Evolutionary conservation across 1,139 yeast species (phyloP).

Genomic region (Torulaspora pretoriensis): DNA sequence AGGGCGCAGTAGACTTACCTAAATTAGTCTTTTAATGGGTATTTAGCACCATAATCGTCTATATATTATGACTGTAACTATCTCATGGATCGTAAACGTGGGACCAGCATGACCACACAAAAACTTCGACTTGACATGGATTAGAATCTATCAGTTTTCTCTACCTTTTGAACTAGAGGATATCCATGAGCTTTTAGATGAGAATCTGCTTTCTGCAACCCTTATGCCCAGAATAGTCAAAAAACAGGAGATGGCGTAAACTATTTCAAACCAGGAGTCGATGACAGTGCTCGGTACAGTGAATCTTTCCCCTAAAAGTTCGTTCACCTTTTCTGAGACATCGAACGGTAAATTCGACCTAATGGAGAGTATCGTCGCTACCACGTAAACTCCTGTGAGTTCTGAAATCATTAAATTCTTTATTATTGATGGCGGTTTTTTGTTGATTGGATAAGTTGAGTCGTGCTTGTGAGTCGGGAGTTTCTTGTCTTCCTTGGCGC

Average conservation of each 20-base stretch:
- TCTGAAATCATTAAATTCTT: slow-evolving; percentile 57
- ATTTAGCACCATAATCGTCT: neutral
- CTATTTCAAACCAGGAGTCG: slow-evolving; percentile 77
- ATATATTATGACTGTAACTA: neutral
- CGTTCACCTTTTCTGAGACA: slow-evolving; percentile 42
- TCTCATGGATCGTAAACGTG: neutral
- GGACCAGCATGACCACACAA: no score
- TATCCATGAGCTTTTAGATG: slow-evolving; percentile 1
- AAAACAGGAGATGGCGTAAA: slow-evolving; percentile 57
- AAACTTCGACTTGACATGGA: neutral
- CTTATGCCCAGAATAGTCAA: slow-evolving; percentile 48
- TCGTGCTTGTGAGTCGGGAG: slow-evolving; percentile 24
- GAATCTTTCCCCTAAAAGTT: slow-evolving; percentile 33
- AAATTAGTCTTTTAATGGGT: slow-evolving; percentile 49
- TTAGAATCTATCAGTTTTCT: neutral
- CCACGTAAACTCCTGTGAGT: slow-evolving; percentile 69
- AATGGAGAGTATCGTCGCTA: slow-evolving; percentile 74
- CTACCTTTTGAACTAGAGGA: neutral
- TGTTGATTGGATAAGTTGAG: neutral
- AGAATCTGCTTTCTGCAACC: slow-evolving; percentile 26
- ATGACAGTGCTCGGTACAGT: slow-evolving; percentile 49
- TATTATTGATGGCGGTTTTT: slow-evolving; percentile 32
- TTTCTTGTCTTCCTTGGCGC: slow-evolving; percentile 14
- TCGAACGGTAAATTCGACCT: slow-evolving; percentile 67
- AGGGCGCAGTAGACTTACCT: slow-evolving; percentile 75